These are phyloP conservation scores for Sistotremastrum suecicum DNA, from an alignment of 768 basidiomycete genomes.

Conservation along the genomic window DNA sequence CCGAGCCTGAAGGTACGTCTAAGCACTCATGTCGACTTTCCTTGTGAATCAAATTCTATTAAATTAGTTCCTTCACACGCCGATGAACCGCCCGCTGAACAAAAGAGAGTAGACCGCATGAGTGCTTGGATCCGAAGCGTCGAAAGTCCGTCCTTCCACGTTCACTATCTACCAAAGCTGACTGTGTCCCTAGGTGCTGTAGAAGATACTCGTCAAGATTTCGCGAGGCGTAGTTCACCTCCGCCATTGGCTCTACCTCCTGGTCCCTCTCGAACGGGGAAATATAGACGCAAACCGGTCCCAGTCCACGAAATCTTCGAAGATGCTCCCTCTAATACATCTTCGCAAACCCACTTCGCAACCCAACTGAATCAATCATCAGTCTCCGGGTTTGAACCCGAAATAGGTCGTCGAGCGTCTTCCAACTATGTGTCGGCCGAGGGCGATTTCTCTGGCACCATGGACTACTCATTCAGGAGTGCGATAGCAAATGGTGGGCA, in stretches of 20 bases:
- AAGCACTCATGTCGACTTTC: slow-evolving; percentile 10
- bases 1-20: no score
- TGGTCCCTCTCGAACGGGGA: slow-evolving; percentile 32
- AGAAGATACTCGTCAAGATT: slow-evolving; percentile 65
- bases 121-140: slow-evolving; percentile 71
- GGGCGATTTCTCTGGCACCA: no score
- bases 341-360: not conserved
- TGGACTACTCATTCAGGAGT: no score
- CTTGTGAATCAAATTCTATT: not conserved
- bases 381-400: not conserved
- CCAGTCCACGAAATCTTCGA: slow-evolving; percentile 47
- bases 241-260: slow-evolving; percentile 54
- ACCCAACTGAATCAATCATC: not conserved
- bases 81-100: slow-evolving; percentile 38
- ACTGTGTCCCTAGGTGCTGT: slow-evolving; percentile 45
- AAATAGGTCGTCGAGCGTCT: no score
- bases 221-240: slow-evolving; percentile 37
- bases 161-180: not conserved
- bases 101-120: slow-evolving; percentile 52
- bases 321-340: slow-evolving; percentile 27
- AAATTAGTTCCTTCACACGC: not conserved
- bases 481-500: no score
- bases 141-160: slow-evolving; percentile 43
- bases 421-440: no score
- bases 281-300: slow-evolving; percentile 20